These are phyloP conservation scores for Chara braunii DNA, from an alignment of 139 green algal genomes.

Conservation along the genomic window DNA sequence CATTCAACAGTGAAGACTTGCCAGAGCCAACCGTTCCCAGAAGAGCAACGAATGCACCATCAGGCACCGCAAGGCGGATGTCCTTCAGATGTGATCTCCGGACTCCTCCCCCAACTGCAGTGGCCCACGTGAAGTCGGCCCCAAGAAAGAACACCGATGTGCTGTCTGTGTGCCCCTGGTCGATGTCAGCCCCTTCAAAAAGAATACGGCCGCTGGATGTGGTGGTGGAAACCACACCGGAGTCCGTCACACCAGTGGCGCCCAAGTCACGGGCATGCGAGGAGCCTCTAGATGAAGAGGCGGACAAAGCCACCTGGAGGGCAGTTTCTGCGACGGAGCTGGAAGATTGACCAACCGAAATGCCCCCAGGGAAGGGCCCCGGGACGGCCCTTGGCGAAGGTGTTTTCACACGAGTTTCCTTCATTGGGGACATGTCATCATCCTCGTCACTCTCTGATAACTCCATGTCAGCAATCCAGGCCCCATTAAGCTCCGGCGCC, in stretches of 20 bases:
- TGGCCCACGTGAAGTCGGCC: background rate
- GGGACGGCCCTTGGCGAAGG: background rate
- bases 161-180: background rate
- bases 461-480: background rate
- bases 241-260: conserved; percentile 35
- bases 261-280: background rate
- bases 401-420: background rate
- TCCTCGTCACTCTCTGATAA: background rate
- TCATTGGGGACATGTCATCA: background rate
- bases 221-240: conserved; percentile 60
- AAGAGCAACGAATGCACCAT: conserved; percentile 58
- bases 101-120: too few species aligned
- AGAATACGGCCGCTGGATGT: conserved; percentile 42
- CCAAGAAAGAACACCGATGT: background rate
- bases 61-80: conserved; percentile 48
- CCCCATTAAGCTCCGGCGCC: background rate
- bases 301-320: conserved; percentile 15
- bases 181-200: too few species aligned
- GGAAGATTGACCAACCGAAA: conserved; percentile 3
- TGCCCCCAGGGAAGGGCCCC: conserved; percentile 1
- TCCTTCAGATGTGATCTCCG: too few species aligned
- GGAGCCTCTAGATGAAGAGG: conserved; percentile 4
- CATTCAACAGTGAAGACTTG: conserved; percentile 38
- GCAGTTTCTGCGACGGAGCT: conserved; percentile 16
- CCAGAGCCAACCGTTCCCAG: conserved; percentile 53